Evolutionary conservation across 106 monocot genomes (phyloP).

Genomic region (Posidonia australis): DNA sequence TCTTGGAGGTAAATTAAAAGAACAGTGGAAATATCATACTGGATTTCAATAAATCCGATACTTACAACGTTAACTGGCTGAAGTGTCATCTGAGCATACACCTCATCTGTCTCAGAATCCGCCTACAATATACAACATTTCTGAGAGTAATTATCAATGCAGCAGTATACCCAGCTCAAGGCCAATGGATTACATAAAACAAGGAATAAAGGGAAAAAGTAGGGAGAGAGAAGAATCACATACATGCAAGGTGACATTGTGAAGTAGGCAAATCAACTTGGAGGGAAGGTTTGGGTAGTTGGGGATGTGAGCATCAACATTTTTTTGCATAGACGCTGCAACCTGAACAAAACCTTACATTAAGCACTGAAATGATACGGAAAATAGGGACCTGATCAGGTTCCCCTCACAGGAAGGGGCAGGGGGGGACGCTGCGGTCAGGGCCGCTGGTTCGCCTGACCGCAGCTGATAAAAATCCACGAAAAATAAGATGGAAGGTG

Average conservation of each 20-base stretch:
- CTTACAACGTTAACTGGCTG: constrained; percentile 19
- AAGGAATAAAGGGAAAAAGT: background rate
- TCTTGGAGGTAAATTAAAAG: too few relatives aligned
- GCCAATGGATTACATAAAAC: background rate
- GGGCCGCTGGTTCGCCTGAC: too few relatives aligned
- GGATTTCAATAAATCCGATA: background rate
- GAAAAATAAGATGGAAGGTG: background rate
- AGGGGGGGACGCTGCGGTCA: too few relatives aligned
- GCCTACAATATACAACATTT: constrained; percentile 2
- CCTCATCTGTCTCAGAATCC: constrained; percentile 22
- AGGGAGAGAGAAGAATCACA: background rate
- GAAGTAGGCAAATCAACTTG: constrained; percentile 20
- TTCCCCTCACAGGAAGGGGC: too few relatives aligned
- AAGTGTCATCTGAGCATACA: constrained; percentile 27
- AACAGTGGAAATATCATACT: too few relatives aligned
- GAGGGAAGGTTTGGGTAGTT: constrained; percentile 19
- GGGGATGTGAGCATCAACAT: constrained; percentile 8
- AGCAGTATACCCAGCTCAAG: too few relatives aligned
- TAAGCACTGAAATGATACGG: background rate
- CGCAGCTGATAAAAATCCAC: too few relatives aligned
- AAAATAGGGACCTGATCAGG: too few relatives aligned
- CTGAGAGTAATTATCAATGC: background rate
- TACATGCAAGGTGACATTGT: constrained; percentile 23
- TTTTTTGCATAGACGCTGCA: constrained; percentile 18
- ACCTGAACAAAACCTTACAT: constrained; percentile 6